phyloP scores from a whole-genome alignment of 352 stramenopile species.

The Blastocystis sp. region DNA sequence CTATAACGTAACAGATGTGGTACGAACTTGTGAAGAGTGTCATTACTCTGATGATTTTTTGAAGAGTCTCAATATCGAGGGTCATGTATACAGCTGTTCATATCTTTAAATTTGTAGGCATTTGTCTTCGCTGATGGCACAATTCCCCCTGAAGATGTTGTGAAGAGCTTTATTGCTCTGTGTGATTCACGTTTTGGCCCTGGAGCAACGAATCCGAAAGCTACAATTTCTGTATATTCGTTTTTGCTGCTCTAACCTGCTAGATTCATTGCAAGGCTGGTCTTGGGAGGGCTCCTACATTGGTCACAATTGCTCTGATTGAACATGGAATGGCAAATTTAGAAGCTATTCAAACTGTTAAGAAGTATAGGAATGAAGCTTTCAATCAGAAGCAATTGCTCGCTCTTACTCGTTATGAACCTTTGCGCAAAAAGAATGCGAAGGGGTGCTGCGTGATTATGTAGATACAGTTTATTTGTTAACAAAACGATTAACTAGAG shows the following conservation, averaged over 20 bases:
- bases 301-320: conserved; percentile 61
- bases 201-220: conserved; percentile 38
- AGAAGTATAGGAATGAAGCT: conserved; percentile 55
- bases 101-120: neutral
- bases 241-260: neutral
- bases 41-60: conserved; percentile 53
- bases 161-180: conserved; percentile 47
- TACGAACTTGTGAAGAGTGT: conserved; percentile 60
- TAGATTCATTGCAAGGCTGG: conserved; percentile 63
- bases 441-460: neutral
- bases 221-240: conserved; percentile 4
- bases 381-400: conserved; percentile 58
- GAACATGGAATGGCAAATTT: conserved; percentile 55
- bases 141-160: conserved; percentile 40
- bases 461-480: neutral
- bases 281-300: conserved; percentile 43
- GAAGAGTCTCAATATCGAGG: conserved; percentile 34
- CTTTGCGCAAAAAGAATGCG: neutral
- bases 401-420: conserved; percentile 20
- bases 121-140: conserved; percentile 59
- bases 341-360: conserved; percentile 59
- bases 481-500: neutral
- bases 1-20: conserved; percentile 61
- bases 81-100: conserved; percentile 26
- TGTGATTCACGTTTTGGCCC: conserved; percentile 38